Percentiles rank a stretch among this genome's conserved stretches.
Evolutionary conservation across 257 asterid species (phyloP).

Genomic region (Petunia axillaris): DNA sequence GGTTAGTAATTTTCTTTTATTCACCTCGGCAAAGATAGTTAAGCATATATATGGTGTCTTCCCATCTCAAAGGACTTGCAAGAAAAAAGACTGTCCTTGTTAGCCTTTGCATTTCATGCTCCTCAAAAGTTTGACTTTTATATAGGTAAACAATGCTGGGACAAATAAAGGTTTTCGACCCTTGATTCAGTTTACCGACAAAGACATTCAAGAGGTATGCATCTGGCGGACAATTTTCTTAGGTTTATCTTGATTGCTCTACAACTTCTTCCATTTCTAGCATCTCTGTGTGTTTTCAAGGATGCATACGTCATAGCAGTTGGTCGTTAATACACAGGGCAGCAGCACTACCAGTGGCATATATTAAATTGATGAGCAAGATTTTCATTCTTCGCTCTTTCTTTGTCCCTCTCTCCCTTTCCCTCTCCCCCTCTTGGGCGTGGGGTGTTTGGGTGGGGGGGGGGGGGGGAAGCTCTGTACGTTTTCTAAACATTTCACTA

Average conservation of each 20-base stretch:
- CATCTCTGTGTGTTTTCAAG: not conserved
- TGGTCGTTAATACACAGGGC: not conserved
- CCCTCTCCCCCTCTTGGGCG: not conserved
- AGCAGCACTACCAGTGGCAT: not conserved
- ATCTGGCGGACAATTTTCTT: not conserved
- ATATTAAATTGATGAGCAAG: not conserved
- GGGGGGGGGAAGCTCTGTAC: not conserved
- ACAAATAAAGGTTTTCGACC: conserved; percentile 99
- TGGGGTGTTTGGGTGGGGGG: not conserved
- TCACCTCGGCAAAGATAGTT: not conserved
- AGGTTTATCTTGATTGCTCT: not conserved
- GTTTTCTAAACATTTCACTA: not conserved
- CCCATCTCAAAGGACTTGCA: conserved; percentile 13
- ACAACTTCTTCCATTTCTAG: conserved; percentile 9
- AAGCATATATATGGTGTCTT: not conserved
- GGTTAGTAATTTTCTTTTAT: conserved; percentile 48
- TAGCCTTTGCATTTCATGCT: not conserved
- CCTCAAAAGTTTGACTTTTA: not conserved
- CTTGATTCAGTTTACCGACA: conserved; percentile 75
- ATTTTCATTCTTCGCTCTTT: not conserved
- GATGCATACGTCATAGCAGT: conserved; percentile 8
- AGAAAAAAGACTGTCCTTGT: not conserved
- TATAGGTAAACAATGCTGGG: conserved; percentile 95
- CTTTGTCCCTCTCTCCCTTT: not conserved
- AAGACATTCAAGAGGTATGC: conserved; percentile 84